phyloP scores from a whole-genome alignment of 2,329 filamentous ascomycete species.

The Ceratocystiopsis sp. region DNA sequence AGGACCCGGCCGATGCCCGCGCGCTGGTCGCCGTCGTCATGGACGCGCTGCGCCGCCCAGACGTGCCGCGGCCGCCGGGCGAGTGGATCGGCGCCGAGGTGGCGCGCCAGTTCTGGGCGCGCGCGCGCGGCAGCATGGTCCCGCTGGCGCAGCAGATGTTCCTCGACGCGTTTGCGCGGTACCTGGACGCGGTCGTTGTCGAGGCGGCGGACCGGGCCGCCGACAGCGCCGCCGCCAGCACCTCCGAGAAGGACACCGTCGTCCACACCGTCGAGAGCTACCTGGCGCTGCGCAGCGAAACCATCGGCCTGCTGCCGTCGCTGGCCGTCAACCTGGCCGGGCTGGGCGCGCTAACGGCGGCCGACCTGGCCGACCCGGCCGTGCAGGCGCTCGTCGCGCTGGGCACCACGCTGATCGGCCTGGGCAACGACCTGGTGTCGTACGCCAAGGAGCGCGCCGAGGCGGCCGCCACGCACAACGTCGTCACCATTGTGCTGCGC shows the following conservation, averaged over 20 bases:
- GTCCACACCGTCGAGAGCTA: constrained; percentile 11
- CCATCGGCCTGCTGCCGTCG: constrained; percentile 12
- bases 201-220: constrained; percentile 12
- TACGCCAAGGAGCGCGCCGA: constrained; percentile 15
- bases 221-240: background rate
- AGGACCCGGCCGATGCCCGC: constrained; percentile 1
- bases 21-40: constrained; percentile 6
- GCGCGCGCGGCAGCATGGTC: constrained; percentile 7
- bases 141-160: constrained; percentile 12
- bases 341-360: constrained; percentile 11
- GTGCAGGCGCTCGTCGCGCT: constrained; percentile 10
- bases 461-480: constrained; percentile 15
- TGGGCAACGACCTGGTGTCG: constrained; percentile 16
- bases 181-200: constrained; percentile 11
- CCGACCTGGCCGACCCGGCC: constrained; percentile 8
- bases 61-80: constrained; percentile 6
- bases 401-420: constrained; percentile 12
- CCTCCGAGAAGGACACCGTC: background rate
- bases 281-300: constrained; percentile 12
- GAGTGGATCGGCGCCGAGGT: constrained; percentile 11
- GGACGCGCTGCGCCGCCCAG: constrained; percentile 10
- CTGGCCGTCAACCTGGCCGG: constrained; percentile 12
- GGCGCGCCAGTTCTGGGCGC: constrained; percentile 14
- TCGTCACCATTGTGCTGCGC: constrained; percentile 12
- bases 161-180: constrained; percentile 10